These are phyloP conservation scores for Fonsecaea erecta DNA, from an alignment of 2,329 filamentous ascomycete species.

Conservation along the genomic window DNA sequence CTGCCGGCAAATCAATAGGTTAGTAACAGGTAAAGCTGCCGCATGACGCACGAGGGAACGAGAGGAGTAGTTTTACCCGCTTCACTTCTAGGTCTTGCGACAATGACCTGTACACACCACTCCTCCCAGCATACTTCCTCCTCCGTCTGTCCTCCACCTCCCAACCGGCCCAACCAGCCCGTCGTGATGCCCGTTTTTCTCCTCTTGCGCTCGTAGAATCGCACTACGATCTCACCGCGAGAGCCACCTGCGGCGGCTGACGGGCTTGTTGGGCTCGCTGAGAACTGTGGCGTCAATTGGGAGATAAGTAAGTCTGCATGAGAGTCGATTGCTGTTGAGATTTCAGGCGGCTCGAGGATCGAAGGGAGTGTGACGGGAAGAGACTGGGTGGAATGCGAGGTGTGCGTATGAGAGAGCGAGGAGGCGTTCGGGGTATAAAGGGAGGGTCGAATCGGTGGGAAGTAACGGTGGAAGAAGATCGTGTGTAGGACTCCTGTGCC, in stretches of 20 bases:
- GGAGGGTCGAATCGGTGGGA: constrained; percentile 79
- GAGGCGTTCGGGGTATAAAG: constrained; percentile 59
- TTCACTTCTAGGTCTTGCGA: constrained; percentile 86
- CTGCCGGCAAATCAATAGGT: constrained; percentile 50
- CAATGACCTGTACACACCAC: constrained; percentile 93
- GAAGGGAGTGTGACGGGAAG: constrained; percentile 82
- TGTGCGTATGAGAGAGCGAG: constrained; percentile 25
- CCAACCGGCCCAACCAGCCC: constrained; percentile 43
- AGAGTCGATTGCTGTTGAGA: constrained; percentile 92
- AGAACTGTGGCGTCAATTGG: constrained; percentile 68
- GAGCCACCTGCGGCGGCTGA: constrained; percentile 61
- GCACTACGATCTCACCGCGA: constrained; percentile 78
- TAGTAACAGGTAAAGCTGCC: constrained; percentile 7
- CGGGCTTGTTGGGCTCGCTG: constrained; percentile 37
- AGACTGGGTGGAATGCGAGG: constrained; percentile 31
- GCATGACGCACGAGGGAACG: constrained; percentile 1
- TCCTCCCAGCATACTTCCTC: constrained; percentile 97
- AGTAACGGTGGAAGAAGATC: constrained; percentile 99
- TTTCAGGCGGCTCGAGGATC: constrained; percentile 79
- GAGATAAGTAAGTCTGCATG: constrained; percentile 78
- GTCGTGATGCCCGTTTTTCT: constrained; percentile 78
- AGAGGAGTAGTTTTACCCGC: constrained; percentile 65
- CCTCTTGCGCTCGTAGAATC: constrained; percentile 93
- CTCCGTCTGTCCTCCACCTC: constrained; percentile 63
- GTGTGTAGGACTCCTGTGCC: constrained; percentile 82